phyloP scores from a whole-genome alignment of 495 filamentous ascomycete species.

The Cairneyella variabilis region DNA sequence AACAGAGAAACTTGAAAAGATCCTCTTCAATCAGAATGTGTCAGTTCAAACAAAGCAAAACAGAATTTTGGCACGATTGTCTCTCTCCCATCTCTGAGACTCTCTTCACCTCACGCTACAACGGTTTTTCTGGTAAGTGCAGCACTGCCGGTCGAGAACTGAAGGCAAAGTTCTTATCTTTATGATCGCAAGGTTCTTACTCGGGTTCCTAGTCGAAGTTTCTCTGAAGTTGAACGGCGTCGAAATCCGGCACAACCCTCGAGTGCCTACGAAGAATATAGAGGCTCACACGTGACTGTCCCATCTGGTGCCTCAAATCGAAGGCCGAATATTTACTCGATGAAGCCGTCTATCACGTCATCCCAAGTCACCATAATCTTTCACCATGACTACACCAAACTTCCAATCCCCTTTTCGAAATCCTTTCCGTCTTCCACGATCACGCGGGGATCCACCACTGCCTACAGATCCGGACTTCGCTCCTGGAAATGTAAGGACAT shows the following conservation, averaged over 20 bases:
- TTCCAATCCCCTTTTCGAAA: not conserved
- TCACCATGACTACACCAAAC: not conserved
- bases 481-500: not conserved
- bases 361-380: not conserved
- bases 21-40: no score
- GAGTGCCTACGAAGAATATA: conserved; percentile 26
- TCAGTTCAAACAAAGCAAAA: no score
- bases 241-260: not conserved
- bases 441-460: not conserved
- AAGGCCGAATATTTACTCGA: not conserved
- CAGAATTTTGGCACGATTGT: no score
- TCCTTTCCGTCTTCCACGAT: not conserved
- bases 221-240: not conserved
- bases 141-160: no score
- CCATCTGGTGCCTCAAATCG: not conserved
- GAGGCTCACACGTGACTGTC: not conserved
- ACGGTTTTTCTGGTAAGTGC: no score
- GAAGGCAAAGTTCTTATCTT: no score
- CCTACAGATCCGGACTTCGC: not conserved
- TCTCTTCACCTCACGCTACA: no score
- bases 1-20: no score
- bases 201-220: not conserved
- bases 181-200: not conserved
- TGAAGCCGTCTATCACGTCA: not conserved
- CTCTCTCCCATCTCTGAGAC: no score